Evolutionary conservation across 1,284 basidiomycete genomes (phyloP), one percentile per base, ranked within the genome.

Genomic region (Kalmanozyma brasiliensis): DNA sequence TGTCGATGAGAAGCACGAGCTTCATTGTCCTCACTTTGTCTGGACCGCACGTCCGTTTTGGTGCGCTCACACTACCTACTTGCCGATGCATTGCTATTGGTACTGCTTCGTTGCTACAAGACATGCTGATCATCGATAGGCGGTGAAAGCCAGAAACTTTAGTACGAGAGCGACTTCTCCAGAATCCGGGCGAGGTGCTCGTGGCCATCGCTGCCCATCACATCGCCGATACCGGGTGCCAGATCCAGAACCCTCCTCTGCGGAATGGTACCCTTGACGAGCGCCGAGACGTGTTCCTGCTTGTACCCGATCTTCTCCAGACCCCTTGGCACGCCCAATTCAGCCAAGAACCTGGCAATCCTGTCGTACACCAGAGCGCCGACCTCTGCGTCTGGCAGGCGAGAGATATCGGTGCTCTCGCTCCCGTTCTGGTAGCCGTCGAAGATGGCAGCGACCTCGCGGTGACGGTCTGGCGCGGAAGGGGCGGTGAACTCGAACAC

Each of bases 341-440:
- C 85, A 76, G 94, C 93, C 41, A 98, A 86, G 88, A 98, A 98
- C 52, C 88, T 86, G 49, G 91, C 92, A 74, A 98, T 94, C 29
- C 92, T 88, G 82, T 97, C 94, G 74, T 90, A 91, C 35, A 98
- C 84, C 69, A 93, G 86, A 29, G 84, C 85, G 40, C 94, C 94
- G 36, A 98, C 85, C 67, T 92, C 92, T 16, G 84, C 85, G 83
- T 98, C 93, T 0, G 91, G 88, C 48, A 97, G 88, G 34, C 88
- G 87, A 11, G 86, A 85, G 40, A 78, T 63, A 13, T 67, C 66
- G 14, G 56, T 44, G 7, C 36, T 36, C 38, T 76, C 74, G 30
- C 52, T 52, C 6, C 57, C 60, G 14, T 52, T 60, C 26, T 62
- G 52, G 52, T 67, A 59, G 8, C 86, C 84, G 45, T 86, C 87